These are phyloP conservation scores for Tolypocladium paradoxum DNA, from an alignment of 2,329 filamentous ascomycete species.

Conservation along the genomic window DNA sequence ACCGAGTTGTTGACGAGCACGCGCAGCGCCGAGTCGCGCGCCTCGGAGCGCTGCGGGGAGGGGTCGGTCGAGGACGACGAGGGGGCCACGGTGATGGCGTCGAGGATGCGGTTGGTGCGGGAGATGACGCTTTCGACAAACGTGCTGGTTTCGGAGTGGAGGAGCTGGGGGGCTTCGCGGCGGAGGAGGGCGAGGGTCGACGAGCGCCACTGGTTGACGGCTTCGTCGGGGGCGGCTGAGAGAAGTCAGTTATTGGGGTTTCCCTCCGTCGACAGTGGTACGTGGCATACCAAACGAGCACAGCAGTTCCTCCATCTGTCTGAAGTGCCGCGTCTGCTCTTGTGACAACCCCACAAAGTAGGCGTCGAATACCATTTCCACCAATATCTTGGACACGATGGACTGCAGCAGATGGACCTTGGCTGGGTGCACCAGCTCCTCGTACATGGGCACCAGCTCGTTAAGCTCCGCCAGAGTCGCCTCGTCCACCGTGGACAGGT, in stretches of 20 bases:
- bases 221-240: constrained; percentile 33
- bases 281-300: constrained; percentile 27
- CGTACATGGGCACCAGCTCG: constrained; percentile 46
- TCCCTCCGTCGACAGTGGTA: background rate
- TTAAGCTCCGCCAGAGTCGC: constrained; percentile 30
- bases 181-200: constrained; percentile 50
- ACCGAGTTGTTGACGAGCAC: constrained; percentile 41
- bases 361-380: constrained; percentile 49
- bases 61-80: constrained; percentile 10
- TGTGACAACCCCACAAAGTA: constrained; percentile 53
- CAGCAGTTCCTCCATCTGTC: constrained; percentile 36
- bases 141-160: constrained; percentile 33
- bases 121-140: constrained; percentile 32
- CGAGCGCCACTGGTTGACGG: constrained; percentile 56
- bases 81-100: constrained; percentile 32
- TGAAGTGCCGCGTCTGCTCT: constrained; percentile 40
- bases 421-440: constrained; percentile 38
- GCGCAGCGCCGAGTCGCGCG: constrained; percentile 42
- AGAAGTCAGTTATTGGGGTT: background rate
- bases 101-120: constrained; percentile 38
- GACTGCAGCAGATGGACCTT: constrained; percentile 56
- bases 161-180: constrained; percentile 36
- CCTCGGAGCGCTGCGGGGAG: constrained; percentile 17
- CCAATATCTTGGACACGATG: constrained; percentile 46
- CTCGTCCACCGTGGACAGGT: constrained; percentile 30